Percentiles rank a stretch among this genome's conserved stretches.
These are phyloP conservation scores for Ustilaginoidea virens DNA, from an alignment of 2,329 filamentous ascomycete species.

Conservation along the genomic window DNA sequence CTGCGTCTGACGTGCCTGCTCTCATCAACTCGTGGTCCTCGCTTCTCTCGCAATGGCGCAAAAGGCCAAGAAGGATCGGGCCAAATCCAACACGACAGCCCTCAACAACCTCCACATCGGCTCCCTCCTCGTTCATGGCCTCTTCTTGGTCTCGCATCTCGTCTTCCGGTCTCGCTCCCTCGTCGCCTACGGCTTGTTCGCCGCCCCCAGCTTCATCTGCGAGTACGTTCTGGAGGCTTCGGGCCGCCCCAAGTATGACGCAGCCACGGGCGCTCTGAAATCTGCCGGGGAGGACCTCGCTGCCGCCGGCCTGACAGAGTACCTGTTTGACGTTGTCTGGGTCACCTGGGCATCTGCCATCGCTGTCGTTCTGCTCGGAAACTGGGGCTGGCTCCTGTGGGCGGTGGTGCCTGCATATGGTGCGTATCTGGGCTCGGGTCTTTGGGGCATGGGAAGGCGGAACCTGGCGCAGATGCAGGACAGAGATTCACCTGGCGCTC, in stretches of 20 bases:
- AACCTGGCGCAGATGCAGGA: constrained; percentile 32
- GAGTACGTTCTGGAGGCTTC: constrained; percentile 76
- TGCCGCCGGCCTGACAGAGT: constrained; percentile 80
- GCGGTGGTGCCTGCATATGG: constrained; percentile 39
- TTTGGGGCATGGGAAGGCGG: constrained; percentile 37
- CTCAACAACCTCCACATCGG: constrained; percentile 74
- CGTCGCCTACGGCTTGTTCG: constrained; percentile 56
- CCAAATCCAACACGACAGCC: constrained; percentile 61
- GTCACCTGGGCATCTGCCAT: constrained; percentile 73
- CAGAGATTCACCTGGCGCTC: constrained; percentile 13
- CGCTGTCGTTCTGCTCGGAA: constrained; percentile 62
- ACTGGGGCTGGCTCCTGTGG: constrained; percentile 52
- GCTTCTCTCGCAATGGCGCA: constrained; percentile 42
- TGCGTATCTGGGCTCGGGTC: constrained; percentile 34
- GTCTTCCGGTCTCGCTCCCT: constrained; percentile 49
- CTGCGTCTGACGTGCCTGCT: not conserved
- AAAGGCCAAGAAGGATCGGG: constrained; percentile 49
- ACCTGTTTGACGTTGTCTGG: constrained; percentile 95
- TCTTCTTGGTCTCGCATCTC: constrained; percentile 62
- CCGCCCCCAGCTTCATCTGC: constrained; percentile 59
- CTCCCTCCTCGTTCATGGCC: constrained; percentile 51
- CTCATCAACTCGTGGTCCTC: not conserved
- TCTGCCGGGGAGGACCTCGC: constrained; percentile 76
- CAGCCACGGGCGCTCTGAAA: constrained; percentile 49
- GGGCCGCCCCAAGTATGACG: constrained; percentile 60